phyloP scores from a whole-genome alignment of 2,329 filamentous ascomycete species.

The Calonectria montana region DNA sequence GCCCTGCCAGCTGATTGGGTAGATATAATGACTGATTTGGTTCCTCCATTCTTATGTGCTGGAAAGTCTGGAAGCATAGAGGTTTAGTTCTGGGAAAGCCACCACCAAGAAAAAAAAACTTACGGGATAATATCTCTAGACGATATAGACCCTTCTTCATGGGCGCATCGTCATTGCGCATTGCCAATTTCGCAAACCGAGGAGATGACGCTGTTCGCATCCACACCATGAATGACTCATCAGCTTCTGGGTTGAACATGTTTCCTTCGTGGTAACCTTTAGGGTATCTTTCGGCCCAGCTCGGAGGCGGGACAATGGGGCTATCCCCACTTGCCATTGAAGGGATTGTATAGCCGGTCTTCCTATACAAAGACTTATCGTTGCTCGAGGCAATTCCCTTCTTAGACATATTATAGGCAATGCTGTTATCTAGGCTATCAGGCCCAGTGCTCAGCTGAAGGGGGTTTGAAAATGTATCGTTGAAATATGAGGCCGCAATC shows the following conservation, averaged over 20 bases:
- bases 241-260: not conserved
- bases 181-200: not conserved
- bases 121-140: not conserved
- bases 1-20: not conserved
- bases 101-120: not conserved
- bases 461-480: not conserved
- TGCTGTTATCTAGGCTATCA: not conserved
- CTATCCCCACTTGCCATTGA: not conserved
- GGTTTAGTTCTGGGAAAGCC: not conserved
- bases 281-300: not conserved
- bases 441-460: not conserved
- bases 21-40: not conserved
- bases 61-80: not conserved
- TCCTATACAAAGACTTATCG: not conserved
- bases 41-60: not conserved
- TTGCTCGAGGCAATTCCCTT: not conserved
- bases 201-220: not conserved
- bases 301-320: not conserved
- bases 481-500: not conserved
- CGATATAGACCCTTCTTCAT: not conserved
- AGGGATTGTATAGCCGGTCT: not conserved
- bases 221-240: conserved; percentile 1
- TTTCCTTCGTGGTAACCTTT: not conserved
- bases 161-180: not conserved
- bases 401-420: not conserved